Evolutionary conservation across 192 early-diverging fungal species (phyloP).

Genomic region (Gryganskiella cystojenkinii): DNA sequence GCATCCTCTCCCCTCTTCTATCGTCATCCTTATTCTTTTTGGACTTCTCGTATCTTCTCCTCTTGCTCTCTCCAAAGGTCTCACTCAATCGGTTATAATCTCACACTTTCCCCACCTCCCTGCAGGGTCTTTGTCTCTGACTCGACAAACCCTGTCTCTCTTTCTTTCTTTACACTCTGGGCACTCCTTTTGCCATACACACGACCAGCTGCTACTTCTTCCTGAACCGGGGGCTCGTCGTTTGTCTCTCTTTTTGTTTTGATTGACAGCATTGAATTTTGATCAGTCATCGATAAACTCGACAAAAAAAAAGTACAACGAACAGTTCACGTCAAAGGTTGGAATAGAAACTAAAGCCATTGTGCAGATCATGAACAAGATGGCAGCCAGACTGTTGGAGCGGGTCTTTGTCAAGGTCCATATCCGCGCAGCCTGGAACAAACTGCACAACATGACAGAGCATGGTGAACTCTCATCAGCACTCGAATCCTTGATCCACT

Average conservation of each 20-base stretch:
- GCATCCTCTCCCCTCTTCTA: neutral
- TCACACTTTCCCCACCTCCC: neutral
- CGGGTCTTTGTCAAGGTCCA: constrained; percentile 52
- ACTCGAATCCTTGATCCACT: constrained; percentile 56
- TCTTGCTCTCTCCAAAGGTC: neutral
- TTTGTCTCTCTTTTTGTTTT: constrained; percentile 1
- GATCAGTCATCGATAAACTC: too few relatives aligned
- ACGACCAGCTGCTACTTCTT: neutral
- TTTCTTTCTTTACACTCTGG: constrained; percentile 3
- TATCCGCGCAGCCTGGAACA: constrained; percentile 58
- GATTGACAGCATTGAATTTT: too few relatives aligned
- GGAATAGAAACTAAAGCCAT: too few relatives aligned
- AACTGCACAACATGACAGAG: constrained; percentile 57
- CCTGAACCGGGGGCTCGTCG: neutral
- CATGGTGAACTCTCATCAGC: constrained; percentile 55
- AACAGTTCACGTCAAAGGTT: too few relatives aligned
- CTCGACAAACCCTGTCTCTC: neutral
- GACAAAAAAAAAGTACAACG: too few relatives aligned
- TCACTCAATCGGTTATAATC: neutral
- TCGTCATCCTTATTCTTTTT: neutral
- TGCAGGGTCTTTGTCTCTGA: neutral
- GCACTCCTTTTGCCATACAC: neutral
- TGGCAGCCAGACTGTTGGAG: constrained; percentile 42
- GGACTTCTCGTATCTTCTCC: neutral
- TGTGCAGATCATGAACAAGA: constrained; percentile 41